Conservation (phyloP, 352 stramenopile genomes). For the Globisporangium cederbergense region DNA sequence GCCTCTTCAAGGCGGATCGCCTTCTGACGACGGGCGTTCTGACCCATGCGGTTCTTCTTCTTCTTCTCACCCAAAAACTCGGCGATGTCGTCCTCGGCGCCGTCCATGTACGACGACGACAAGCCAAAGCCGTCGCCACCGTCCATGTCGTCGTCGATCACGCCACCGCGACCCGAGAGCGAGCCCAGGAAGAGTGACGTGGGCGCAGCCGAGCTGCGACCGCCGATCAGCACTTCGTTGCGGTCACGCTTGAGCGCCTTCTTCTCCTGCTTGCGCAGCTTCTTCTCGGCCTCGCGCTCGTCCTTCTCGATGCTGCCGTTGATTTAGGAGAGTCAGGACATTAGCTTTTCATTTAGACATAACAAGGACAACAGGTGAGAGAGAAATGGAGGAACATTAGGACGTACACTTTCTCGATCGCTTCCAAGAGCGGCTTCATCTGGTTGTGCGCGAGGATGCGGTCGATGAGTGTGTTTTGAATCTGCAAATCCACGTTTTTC, state of each 20-base stretch:
- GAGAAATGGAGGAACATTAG: not conserved
- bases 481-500: conserved; percentile 1
- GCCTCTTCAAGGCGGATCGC: conserved; percentile 69
- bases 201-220: conserved; percentile 46
- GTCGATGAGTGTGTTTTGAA: conserved; percentile 45
- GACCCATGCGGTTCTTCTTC: conserved; percentile 78
- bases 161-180: conserved; percentile 44
- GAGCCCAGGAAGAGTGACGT: conserved; percentile 77
- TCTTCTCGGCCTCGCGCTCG: conserved; percentile 57
- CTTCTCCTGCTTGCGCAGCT: conserved; percentile 55
- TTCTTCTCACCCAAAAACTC: conserved; percentile 86
- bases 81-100: conserved; percentile 73
- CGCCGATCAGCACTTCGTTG: conserved; percentile 58
- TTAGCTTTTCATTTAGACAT: no score
- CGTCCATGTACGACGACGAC: conserved; percentile 32
- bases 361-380: not conserved
- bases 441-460: conserved; percentile 70
- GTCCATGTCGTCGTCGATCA: conserved; percentile 29
- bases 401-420: conserved; percentile 37
- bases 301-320: conserved; percentile 39
- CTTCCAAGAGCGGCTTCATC: conserved; percentile 56
- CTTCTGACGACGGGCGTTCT: conserved; percentile 78
- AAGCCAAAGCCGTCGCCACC: conserved; percentile 7
- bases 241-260: conserved; percentile 49
- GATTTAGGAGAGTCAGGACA: no score